A percentile compares a stretch with the other conserved stretches of the same genome.
phyloP scores from a whole-genome alignment of 768 basidiomycete genomes.

The Tephrocybe sp. region DNA sequence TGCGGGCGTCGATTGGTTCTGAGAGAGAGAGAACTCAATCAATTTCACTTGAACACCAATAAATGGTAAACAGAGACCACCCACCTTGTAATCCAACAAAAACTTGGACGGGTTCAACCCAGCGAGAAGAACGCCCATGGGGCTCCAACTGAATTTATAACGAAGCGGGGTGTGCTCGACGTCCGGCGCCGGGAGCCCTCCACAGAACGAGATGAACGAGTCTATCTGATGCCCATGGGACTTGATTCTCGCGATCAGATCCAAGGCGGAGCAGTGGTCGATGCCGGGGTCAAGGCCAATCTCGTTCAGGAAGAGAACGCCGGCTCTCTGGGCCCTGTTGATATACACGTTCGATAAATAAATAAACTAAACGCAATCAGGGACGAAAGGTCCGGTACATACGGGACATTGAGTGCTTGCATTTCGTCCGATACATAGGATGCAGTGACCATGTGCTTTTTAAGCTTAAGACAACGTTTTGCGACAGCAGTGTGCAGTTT shows the following conservation, averaged over 20 bases:
- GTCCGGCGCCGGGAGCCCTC: slow-evolving; percentile 85
- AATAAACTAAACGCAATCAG: slow-evolving; percentile 1
- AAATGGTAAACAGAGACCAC: slow-evolving; percentile 12
- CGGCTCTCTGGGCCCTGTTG: slow-evolving; percentile 52
- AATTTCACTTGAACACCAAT: not conserved
- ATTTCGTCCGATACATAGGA: slow-evolving; percentile 86
- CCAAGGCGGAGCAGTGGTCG: slow-evolving; percentile 84
- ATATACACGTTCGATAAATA: not conserved
- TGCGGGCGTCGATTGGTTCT: slow-evolving; percentile 51
- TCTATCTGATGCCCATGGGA: slow-evolving; percentile 51
- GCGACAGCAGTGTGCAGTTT: slow-evolving; percentile 71
- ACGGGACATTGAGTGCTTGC: slow-evolving; percentile 62
- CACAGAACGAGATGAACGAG: slow-evolving; percentile 89
- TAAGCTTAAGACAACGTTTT: slow-evolving; percentile 62
- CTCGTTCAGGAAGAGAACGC: slow-evolving; percentile 81
- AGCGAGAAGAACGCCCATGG: slow-evolving; percentile 80
- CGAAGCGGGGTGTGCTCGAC: slow-evolving; percentile 61
- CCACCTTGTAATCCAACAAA: slow-evolving; percentile 54
- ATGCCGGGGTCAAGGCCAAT: slow-evolving; percentile 89
- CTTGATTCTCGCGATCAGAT: slow-evolving; percentile 54
- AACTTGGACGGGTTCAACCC: slow-evolving; percentile 72
- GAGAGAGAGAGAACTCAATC: not conserved
- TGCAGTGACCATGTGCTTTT: slow-evolving; percentile 84
- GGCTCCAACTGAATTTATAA: slow-evolving; percentile 96
- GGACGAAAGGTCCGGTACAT: slow-evolving; percentile 15